A percentile compares a stretch with the other conserved stretches of the same genome.
phyloP scores from a whole-genome alignment of 1,284 basidiomycete species.

The Afroboletus lepidellus region DNA sequence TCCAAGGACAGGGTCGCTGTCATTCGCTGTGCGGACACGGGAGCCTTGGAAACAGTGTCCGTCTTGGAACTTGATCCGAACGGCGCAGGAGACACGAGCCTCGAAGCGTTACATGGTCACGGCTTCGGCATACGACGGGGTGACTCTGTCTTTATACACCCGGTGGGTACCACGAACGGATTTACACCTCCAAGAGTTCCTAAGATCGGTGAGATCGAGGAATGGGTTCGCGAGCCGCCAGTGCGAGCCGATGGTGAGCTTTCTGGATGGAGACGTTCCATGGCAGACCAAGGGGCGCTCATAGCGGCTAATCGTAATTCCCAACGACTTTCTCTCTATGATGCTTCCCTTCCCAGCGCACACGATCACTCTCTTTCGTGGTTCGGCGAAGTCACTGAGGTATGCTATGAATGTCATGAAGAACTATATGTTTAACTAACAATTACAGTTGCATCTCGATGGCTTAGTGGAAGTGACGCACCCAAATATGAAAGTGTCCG shows the following conservation, averaged over 20 bases:
- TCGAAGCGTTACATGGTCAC: conserved; percentile 39
- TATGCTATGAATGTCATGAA: conserved; percentile 29
- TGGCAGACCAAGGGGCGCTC: conserved; percentile 60
- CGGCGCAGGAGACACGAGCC: conserved; percentile 55
- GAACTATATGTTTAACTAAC: conserved; percentile 3
- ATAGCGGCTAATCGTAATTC: conserved; percentile 52
- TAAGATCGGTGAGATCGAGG: conserved; percentile 75
- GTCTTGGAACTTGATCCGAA: conserved; percentile 87
- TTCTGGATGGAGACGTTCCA: conserved; percentile 65
- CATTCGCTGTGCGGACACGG: conserved; percentile 56
- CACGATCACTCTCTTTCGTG: conserved; percentile 54
- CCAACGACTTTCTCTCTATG: conserved; percentile 40
- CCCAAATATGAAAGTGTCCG: conserved; percentile 47
- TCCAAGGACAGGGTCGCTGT: conserved; percentile 70
- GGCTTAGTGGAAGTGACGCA: conserved; percentile 68
- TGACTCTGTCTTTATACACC: conserved; percentile 81
- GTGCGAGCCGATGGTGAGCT: conserved; percentile 49
- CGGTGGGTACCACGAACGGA: conserved; percentile 66
- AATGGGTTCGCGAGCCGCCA: conserved; percentile 68
- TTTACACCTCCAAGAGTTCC: conserved; percentile 64
- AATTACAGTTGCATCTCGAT: conserved; percentile 60
- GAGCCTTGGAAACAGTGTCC: conserved; percentile 66
- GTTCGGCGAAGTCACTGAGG: conserved; percentile 78
- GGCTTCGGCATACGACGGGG: conserved; percentile 74
- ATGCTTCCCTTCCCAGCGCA: conserved; percentile 44